Evolutionary conservation across 2,329 filamentous ascomycete genomes (phyloP).

Genomic region (Onygena corvina): DNA sequence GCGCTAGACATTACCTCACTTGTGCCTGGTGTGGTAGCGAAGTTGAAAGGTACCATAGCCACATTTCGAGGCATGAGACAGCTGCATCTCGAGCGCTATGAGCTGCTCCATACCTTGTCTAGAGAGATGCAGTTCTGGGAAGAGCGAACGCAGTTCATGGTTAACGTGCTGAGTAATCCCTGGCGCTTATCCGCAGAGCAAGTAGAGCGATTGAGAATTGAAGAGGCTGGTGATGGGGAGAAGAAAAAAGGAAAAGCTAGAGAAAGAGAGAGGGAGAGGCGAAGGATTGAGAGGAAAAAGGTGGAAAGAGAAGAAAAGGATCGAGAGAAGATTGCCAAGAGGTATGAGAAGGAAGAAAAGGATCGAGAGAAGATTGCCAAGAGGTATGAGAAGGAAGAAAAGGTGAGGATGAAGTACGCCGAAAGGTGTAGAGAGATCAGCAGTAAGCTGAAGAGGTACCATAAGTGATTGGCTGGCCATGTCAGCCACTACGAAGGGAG

Average conservation of each 20-base stretch:
- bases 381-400: conserved; percentile 30
- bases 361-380: conserved; percentile 26
- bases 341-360: conserved; percentile 32
- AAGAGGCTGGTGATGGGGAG: conserved; percentile 31
- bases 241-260: conserved; percentile 30
- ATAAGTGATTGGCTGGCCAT: too few species aligned
- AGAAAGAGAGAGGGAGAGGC: conserved; percentile 30
- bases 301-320: conserved; percentile 33
- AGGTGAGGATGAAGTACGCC: conserved; percentile 27
- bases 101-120: conserved; percentile 39
- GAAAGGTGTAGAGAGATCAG: conserved; percentile 24
- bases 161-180: conserved; percentile 39
- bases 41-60: conserved; percentile 46
- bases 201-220: conserved; percentile 32
- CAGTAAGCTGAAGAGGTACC: conserved; percentile 19
- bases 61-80: conserved; percentile 42
- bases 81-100: conserved; percentile 43
- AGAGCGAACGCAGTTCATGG: conserved; percentile 39
- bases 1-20: conserved; percentile 37
- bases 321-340: conserved; percentile 18
- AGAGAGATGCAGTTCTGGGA: conserved; percentile 45
- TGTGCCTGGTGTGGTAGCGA: conserved; percentile 41
- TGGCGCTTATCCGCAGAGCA: conserved; percentile 41
- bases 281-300: conserved; percentile 23
- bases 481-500: too few species aligned